Conservation (phyloP, 768 basidiomycete genomes). For the Trametes cingulata region DNA sequence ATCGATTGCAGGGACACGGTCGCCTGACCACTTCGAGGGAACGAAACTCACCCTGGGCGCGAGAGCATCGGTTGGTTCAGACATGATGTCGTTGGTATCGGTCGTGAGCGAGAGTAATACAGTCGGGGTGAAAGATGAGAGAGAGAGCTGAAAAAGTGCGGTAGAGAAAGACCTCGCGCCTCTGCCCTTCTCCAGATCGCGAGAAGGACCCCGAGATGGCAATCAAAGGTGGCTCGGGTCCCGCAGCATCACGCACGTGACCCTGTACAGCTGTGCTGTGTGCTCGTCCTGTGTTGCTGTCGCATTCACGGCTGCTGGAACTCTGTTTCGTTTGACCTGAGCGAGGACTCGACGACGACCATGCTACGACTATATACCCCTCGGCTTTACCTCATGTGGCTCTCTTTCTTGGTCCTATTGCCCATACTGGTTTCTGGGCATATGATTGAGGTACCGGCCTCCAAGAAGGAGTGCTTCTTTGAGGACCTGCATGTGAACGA, state of each 20-base stretch:
- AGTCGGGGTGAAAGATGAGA: slow-evolving; percentile 4
- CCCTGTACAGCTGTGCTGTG: slow-evolving; percentile 10
- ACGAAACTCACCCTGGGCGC: slow-evolving; percentile 63
- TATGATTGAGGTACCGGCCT: slow-evolving; percentile 73
- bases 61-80: slow-evolving; percentile 53
- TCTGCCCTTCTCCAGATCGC: slow-evolving; percentile 21
- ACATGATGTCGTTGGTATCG: slow-evolving; percentile 22
- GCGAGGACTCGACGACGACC: slow-evolving; percentile 19
- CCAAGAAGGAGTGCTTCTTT: slow-evolving; percentile 93
- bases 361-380: slow-evolving; percentile 43
- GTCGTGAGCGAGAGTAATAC: slow-evolving; percentile 12
- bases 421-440: slow-evolving; percentile 53
- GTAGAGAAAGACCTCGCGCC: slow-evolving; percentile 18
- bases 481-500: slow-evolving; percentile 91
- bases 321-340: neutral
- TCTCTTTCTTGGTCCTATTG: slow-evolving; percentile 39
- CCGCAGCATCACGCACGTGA: slow-evolving; percentile 9
- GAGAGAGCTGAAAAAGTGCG: slow-evolving; percentile 20
- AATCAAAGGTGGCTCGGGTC: slow-evolving; percentile 22
- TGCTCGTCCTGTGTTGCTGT: neutral
- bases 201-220: slow-evolving; percentile 23
- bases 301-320: neutral
- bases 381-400: slow-evolving; percentile 43
- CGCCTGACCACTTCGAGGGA: slow-evolving; percentile 9
- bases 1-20: slow-evolving; percentile 23